phyloP scores from a whole-genome alignment of 352 stramenopile species.

The Pythium insidiosum region DNA sequence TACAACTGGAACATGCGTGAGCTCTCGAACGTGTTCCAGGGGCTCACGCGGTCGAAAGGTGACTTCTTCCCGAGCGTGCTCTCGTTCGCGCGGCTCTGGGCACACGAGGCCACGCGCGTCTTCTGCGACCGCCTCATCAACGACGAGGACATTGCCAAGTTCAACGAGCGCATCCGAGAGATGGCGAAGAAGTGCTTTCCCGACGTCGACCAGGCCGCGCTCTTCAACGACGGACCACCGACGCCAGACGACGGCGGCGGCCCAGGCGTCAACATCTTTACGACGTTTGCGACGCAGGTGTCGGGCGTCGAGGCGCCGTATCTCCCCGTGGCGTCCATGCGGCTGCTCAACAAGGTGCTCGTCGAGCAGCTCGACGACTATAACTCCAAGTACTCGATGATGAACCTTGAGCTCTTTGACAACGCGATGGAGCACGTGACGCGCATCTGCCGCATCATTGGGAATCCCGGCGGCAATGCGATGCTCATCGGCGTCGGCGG shows the following conservation, averaged over 20 bases:
- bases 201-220: slow-evolving; percentile 73
- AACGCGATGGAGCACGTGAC: slow-evolving; percentile 97
- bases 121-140: slow-evolving; percentile 96
- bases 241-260: slow-evolving; percentile 18
- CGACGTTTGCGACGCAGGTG: slow-evolving; percentile 86
- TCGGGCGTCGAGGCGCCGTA: slow-evolving; percentile 67
- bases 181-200: slow-evolving; percentile 90
- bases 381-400: slow-evolving; percentile 97
- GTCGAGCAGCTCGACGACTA: slow-evolving; percentile 94
- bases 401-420: slow-evolving; percentile 98
- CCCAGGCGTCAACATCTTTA: slow-evolving; percentile 89
- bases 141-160: slow-evolving; percentile 91
- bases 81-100: slow-evolving; percentile 89
- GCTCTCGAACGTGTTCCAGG: slow-evolving; percentile 96
- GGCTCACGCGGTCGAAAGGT: slow-evolving; percentile 86
- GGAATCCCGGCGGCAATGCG: slow-evolving; percentile 93
- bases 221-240: slow-evolving; percentile 66
- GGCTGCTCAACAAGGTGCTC: slow-evolving; percentile 84
- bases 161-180: slow-evolving; percentile 88
- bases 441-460: slow-evolving; percentile 95
- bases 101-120: slow-evolving; percentile 96
- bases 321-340: slow-evolving; percentile 67
- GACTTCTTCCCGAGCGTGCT: slow-evolving; percentile 88
- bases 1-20: slow-evolving; percentile 99
- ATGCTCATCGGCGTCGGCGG: slow-evolving; percentile 98